Evolutionary conservation across 2,329 filamentous ascomycete species (phyloP), one percentile per base, ranked within the genome.

Genomic region (Ophiostoma sp.): DNA sequence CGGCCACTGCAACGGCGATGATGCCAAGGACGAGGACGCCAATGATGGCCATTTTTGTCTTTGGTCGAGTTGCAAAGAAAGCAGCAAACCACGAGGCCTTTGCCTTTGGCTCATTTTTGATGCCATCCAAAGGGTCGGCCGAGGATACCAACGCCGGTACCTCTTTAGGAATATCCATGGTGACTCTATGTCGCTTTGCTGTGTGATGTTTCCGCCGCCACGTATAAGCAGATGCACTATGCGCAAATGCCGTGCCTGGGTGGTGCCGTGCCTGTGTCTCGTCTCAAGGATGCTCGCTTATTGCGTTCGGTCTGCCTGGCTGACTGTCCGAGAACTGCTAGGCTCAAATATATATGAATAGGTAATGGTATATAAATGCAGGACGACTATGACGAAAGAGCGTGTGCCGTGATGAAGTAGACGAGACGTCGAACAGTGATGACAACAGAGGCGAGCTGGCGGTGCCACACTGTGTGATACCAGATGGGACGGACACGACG

Each of bases 11-110:
- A 58, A 66, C 42, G 45, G 68, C 65, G 49, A 66, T 44, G 60
- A 66, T 55, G 60, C 64, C 68, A 66, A 75, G 62, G 36, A 73
- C 40, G 64, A 66, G 71, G 38, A 73, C 66, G 49, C 70, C 62
- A 62, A 69, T 45, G 52, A 55, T 40, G 36, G 66, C 68, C 71
- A 73, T 72, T 16, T 69, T 67, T 45, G 58, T 52, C 44, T 67
- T 69, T 36, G 65, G 65, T 11, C 45, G 36, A 8, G 67, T 66
- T 5, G 66, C 64, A 36, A 69, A 69, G n/a, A 68, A 66, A 2
- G 64, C 38, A 7, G 68, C 44, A 16, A 67, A 6, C 68, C 45
- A 58, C 3, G 68, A 69, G 3, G 60, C 40, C n/a, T 16, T 40
- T 9, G 49, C 49, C 27, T 60, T 60, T 60, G 27, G 27, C 27